Conservation (phyloP, 2,329 filamentous ascomycete species). For the Dactylellina drechsleri region DNA sequence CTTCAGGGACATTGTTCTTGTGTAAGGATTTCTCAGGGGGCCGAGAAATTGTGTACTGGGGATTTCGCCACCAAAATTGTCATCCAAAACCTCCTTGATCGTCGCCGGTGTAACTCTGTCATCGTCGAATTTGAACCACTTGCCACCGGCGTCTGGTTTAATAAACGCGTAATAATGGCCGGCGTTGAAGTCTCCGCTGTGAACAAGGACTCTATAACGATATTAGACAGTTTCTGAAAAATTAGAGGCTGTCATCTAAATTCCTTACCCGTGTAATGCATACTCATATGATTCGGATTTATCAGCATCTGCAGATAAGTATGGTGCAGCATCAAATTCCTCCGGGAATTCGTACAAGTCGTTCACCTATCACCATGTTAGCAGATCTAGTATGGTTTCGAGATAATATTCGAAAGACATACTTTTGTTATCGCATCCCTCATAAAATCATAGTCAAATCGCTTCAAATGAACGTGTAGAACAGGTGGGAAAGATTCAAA, state of each 20-base stretch:
- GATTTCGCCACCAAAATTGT: slow-evolving; percentile 95
- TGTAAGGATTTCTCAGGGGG: slow-evolving; percentile 71
- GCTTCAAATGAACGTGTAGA: slow-evolving; percentile 91
- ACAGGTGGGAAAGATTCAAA: slow-evolving; percentile 96
- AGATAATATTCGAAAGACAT: neutral
- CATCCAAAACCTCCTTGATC: slow-evolving; percentile 88
- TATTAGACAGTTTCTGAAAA: neutral
- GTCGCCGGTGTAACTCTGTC: slow-evolving; percentile 96
- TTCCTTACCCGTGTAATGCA: slow-evolving; percentile 75
- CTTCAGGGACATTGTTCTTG: slow-evolving; percentile 72
- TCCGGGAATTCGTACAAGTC: slow-evolving; percentile 91
- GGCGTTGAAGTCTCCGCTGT: slow-evolving; percentile 95
- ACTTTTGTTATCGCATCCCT: slow-evolving; percentile 96
- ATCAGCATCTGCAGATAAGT: slow-evolving; percentile 85
- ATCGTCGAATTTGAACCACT: slow-evolving; percentile 97
- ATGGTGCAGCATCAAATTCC: slow-evolving; percentile 82
- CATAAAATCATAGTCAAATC: slow-evolving; percentile 97
- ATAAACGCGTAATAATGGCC: slow-evolving; percentile 98
- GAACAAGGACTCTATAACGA: slow-evolving; percentile 77
- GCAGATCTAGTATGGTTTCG: neutral
- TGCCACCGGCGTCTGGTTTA: slow-evolving; percentile 89
- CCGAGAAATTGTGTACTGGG: slow-evolving; percentile 61
- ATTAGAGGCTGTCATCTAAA: neutral
- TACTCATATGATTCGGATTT: slow-evolving; percentile 90
- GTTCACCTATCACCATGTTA: slow-evolving; percentile 70